These are phyloP conservation scores for Cenococcum geophilum DNA, from an alignment of 495 filamentous ascomycete species.

Conservation along the genomic window DNA sequence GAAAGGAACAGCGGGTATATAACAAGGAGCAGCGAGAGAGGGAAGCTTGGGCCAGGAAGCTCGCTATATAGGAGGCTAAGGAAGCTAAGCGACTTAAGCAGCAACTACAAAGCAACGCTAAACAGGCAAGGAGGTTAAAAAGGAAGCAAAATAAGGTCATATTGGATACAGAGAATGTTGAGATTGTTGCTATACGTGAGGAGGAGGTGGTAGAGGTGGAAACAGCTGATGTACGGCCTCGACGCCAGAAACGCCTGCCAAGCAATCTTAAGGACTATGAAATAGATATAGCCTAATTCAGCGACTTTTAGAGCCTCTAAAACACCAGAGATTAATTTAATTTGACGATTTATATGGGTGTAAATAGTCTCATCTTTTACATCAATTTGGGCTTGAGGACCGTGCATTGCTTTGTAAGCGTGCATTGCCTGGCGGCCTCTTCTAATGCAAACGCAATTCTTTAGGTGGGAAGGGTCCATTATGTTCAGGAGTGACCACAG, in stretches of 20 bases:
- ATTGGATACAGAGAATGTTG: not conserved
- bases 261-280: not conserved
- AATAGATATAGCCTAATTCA: not conserved
- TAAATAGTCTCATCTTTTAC: not conserved
- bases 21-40: not conserved
- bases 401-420: too few species aligned
- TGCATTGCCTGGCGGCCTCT: too few species aligned
- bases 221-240: not conserved
- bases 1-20: not conserved
- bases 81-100: not conserved
- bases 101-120: not conserved
- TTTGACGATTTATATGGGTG: not conserved
- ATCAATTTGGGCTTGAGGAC: too few species aligned
- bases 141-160: not conserved
- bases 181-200: not conserved
- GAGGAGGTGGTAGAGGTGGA: not conserved
- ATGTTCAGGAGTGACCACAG: too few species aligned
- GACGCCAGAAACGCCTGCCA: not conserved
- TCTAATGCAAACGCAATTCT: too few species aligned
- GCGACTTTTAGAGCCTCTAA: not conserved
- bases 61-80: not conserved
- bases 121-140: not conserved
- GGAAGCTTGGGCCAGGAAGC: not conserved
- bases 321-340: not conserved
- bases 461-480: too few species aligned